Evolutionary conservation across 768 basidiomycete species (phyloP), one percentile per base, ranked within the genome.

Genomic region (Mycena filopes): DNA sequence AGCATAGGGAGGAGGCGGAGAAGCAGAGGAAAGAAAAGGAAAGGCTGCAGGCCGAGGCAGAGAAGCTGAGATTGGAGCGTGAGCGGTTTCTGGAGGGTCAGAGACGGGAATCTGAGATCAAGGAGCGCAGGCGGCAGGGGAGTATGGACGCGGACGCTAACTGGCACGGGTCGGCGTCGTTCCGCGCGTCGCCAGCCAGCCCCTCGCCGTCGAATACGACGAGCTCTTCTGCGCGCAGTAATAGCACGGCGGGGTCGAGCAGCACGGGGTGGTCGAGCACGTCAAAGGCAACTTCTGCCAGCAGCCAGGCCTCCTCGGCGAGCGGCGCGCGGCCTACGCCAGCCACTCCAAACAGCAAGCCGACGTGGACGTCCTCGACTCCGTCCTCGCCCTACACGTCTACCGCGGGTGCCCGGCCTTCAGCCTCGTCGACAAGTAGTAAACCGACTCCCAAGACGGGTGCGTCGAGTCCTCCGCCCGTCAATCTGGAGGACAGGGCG

Each of bases 401-500:
- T 8, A 45, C 42, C 16, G 38, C 60, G 28, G 60, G 63, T 21
- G 50, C 63, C 7, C 64, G 53, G 25, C 38, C 66, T 48, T 58
- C 67, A 21, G 8, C 57, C 1, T 55, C 57, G 38, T 60, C 67
- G 3, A 48, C 16, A 31, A n/a, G n/a, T n/a, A 62, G 54, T 58
- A 68, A 68, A 45, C 53, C 67, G 8, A 47, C 47, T 48, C 60
- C 66, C 12, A 16, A 15, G 26, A 43, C 57, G 11, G 50, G 70
- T 50, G 76, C 73, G 36, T 68, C 73, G 26, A 71, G 53, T 49
- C 67, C 77, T 23, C 70, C 74, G 21, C 62, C 71, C 3, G 49
- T 75, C 36, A 41, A 73, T 16, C 67, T 81, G 13, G 85, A 89
- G 66, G 88, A 91, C 55, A 88, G 89, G 84, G 79, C 83, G 21